Evolutionary conservation across 176 grass and related monocot species (phyloP), one percentile per base, ranked within the genome.

Genomic region (Pontederia crassipes): DNA sequence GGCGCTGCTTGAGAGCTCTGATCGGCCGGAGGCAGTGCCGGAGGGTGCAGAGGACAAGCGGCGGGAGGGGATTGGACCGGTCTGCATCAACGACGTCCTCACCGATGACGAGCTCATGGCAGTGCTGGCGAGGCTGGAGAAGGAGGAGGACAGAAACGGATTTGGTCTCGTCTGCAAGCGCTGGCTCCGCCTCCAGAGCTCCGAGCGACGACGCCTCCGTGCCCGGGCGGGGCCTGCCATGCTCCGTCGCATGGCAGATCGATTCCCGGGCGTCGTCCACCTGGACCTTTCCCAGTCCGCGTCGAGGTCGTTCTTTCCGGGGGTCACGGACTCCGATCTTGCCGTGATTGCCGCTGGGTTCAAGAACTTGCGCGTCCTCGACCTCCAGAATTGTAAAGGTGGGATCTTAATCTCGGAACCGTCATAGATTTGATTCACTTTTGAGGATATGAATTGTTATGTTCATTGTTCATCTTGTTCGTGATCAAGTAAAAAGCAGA

Each of bases 111-210:
- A 73, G 78, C 86, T 96, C 54, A 75, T 80, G 3, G 72, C 80
- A 50, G 79, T 96, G 51, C 71, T 93, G 4, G 62, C 46, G 15
- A 74, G 77, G 47, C 70, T 96, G 62, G 70, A 78, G 10, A 68
- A 62, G 16, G 80, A 82, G 69, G 70, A 64, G 17, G 91, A 96
- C 69, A 85, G 79, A 26, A 86, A 96, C 47, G 70, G 62, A 16
- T 96, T 90, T 62, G 75, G 83, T 2, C 83, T 96, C 54, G 86
- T 96, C 4, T 90, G 91, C 86, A 83, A 75, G 62, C 78, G 91
- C 17, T 96, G 86, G 91, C 82, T 86, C 54, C 78, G 74, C 78
- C 78, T 96, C 47, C 83, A 96, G 83, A 90, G 86, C 70, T 78
- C 78, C 49, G 83, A 81, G 54, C 77, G 91, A 2, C 71, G 81